Base-by-base conservation (phyloP, 2,329 filamentous ascomycete genomes). In the Falciphora oryzae region DNA sequence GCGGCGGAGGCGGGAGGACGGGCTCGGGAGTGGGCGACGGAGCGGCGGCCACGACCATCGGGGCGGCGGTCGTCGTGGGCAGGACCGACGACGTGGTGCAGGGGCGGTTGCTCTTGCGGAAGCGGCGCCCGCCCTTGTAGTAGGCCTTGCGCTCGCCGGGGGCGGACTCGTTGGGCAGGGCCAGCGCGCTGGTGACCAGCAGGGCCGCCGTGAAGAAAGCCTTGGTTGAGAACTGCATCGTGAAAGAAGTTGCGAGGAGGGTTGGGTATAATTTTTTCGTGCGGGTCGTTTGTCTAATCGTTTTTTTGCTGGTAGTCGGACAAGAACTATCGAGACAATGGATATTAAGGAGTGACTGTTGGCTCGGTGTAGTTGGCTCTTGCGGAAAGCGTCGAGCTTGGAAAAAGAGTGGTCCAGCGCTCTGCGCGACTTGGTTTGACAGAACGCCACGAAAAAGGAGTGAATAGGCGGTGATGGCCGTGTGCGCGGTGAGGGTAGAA, bases 381-480 rank as follows among this genome's bases (percentile, higher is more conserved):
- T 57, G 16, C 13, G 11, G 25, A 11, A 62, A 58, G 62, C 62
- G 31, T 63, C 62, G 62, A 59, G 53, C 62, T 59, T 58, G 62
- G 53, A 63, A 63, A 63, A 59, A 16, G 56, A 59, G 56, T 57
- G 32, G 18, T 58, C 50, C 53, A 22, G 62, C 62, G 62, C 62
- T 58, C 62, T 63, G 56, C 53, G 62, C 62, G 62, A 32, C 35
- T 53, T 44, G 6, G 6, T 50, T 50, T 62, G 53, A 57, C 25
- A 50, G 53, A 63, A 57, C 31, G 31, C 38, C 18, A 32, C 44
- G 28, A 63, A 31, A 59, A 63, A 63, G 62, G 62, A 63, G 53
- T 63, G 62, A 44, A 63, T 50, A 28, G 53, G 62, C 53, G 50
- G 60, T 62, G 35, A 44, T 29, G 60, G 60, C 60, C 60, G 60